phyloP scores from a whole-genome alignment of 192 early-diverging fungal genomes.

The Mortierella hygrophila region DNA sequence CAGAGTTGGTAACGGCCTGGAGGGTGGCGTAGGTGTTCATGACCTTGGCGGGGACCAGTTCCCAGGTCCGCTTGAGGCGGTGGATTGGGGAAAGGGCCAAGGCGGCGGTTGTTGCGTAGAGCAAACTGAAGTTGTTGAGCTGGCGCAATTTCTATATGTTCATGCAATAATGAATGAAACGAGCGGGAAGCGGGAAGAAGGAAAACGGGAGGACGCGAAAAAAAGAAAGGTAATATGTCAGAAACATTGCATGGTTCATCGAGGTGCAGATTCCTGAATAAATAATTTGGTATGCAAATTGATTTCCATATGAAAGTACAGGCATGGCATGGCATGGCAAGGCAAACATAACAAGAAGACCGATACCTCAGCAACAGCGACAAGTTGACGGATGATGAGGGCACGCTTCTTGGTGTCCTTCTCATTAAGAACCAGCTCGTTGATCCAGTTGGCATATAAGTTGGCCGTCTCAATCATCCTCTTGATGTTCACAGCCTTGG shows the following conservation, averaged over 20 bases:
- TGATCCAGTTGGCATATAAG: conserved; percentile 85
- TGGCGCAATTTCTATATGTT: conserved; percentile 54
- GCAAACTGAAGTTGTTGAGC: conserved; percentile 96
- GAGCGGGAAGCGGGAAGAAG: neutral
- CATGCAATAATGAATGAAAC: neutral
- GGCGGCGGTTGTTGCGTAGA: conserved; percentile 93
- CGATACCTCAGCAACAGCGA: conserved; percentile 77
- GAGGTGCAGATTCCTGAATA: neutral
- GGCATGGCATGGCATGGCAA: neutral
- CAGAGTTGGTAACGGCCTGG: conserved; percentile 81
- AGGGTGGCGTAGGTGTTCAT: conserved; percentile 72
- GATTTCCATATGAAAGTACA: neutral
- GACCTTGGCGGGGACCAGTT: conserved; percentile 69
- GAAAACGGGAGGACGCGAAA: neutral
- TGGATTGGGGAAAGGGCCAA: conserved; percentile 91
- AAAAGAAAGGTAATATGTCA: conserved; percentile 2
- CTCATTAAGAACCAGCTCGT: conserved; percentile 85
- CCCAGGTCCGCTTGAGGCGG: conserved; percentile 94
- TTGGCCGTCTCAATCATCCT: conserved; percentile 89
- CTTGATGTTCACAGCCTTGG: conserved; percentile 87
- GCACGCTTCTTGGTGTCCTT: conserved; percentile 85
- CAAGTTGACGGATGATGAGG: conserved; percentile 83
- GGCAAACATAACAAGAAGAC: neutral
- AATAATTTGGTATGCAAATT: neutral
- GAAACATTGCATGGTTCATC: neutral